A percentile compares a stretch with the other conserved stretches of the same genome.
Conservation (phyloP, 352 stramenopile genomes). For the Phytophthora fragariae region DNA sequence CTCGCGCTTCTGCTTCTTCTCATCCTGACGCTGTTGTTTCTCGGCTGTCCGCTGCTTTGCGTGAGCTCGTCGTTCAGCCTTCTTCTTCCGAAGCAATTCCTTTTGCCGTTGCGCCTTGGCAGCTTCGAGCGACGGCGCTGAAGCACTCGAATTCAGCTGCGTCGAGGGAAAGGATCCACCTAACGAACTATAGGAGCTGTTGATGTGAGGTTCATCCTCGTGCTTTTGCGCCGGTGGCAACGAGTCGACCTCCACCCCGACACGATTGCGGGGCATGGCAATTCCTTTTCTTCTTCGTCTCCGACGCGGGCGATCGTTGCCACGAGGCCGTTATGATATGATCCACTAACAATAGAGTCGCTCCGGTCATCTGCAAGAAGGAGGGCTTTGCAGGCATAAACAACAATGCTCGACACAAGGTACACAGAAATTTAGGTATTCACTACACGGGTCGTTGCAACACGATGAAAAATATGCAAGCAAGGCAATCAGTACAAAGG, state of each 20-base stretch:
- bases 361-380: neutral
- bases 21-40: constrained; percentile 26
- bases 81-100: constrained; percentile 60
- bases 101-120: constrained; percentile 47
- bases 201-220: constrained; percentile 25
- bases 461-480: constrained; percentile 20
- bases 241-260: constrained; percentile 30
- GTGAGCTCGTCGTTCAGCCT: constrained; percentile 53
- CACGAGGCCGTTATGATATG: neutral
- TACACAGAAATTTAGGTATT: constrained; percentile 27
- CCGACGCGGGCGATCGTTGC: no score
- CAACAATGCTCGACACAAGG: neutral
- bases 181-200: constrained; percentile 3
- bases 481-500: constrained; percentile 1
- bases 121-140: constrained; percentile 23
- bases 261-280: constrained; percentile 39
- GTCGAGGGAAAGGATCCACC: constrained; percentile 10
- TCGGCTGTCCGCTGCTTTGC: constrained; percentile 47
- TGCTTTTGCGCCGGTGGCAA: constrained; percentile 8
- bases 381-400: no score
- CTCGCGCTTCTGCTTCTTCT: constrained; percentile 32
- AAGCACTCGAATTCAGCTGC: constrained; percentile 14
- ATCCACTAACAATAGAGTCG: no score
- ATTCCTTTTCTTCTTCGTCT: no score
- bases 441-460: constrained; percentile 24